Conservation (phyloP, 371 early-diverging fungal species). For the Nosema muscidifuracis region DNA sequence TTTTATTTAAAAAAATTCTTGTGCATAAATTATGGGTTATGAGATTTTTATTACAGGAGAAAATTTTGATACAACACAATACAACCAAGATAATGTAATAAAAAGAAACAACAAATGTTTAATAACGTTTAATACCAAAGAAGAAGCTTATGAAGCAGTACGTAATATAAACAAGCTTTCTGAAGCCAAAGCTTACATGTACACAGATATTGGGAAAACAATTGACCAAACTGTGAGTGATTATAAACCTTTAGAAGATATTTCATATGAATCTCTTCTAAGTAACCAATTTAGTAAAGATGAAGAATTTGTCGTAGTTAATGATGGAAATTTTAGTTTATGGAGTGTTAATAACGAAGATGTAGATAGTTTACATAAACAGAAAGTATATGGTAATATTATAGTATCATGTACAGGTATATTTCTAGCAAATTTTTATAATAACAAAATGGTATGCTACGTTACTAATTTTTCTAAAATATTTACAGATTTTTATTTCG, state of each 20-base stretch:
- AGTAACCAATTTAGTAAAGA: background rate
- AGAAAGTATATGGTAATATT: background rate
- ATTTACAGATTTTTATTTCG: background rate
- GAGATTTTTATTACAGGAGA: slow-evolving; percentile 10
- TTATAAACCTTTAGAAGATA: background rate
- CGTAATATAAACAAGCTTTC: background rate
- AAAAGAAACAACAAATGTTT: background rate
- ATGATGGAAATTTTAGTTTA: background rate
- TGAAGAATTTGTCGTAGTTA: background rate
- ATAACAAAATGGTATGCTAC: background rate
- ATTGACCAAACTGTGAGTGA: background rate
- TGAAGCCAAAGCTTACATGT: background rate
- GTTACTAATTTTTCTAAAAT: background rate
- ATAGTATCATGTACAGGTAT: background rate
- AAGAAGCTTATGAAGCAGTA: background rate
- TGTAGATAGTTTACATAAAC: background rate
- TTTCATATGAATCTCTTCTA: background rate
- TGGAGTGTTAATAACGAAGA: background rate
- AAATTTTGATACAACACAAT: background rate
- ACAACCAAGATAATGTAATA: background rate
- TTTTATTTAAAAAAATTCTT: background rate
- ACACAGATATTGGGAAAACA: background rate
- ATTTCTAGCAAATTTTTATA: background rate
- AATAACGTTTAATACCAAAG: background rate
- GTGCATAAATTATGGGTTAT: slow-evolving; percentile 8